Evolutionary conservation across 1,139 yeast species (phyloP), one percentile per base, ranked within the genome.

Genomic region (Barnettozyma hawaiiensis): DNA sequence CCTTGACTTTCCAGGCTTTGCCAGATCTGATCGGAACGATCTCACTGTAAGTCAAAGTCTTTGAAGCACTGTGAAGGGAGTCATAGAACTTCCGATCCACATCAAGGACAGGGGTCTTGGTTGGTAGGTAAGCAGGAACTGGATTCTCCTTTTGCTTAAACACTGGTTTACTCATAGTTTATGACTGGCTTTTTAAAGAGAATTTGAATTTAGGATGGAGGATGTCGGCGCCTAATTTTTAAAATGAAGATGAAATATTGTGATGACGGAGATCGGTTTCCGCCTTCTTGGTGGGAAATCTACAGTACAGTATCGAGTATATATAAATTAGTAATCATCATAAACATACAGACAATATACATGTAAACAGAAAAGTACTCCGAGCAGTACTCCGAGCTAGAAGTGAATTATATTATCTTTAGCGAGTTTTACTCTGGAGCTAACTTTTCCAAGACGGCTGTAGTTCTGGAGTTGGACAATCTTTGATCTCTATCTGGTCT

Each of bases 1-100:
- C 78, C 11, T 82, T 80, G 12, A 79, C 77, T 48, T 72, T 73
- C 64, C 81, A 75, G 0, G 84, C 81, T 42, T 73, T 66, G 3
- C 81, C 85, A 1, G 79, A 66, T 49, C 83, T 63, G 35, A 79
- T 77, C 31, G 71, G 71, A 5, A 73, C 68, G 39, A 52, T 58
- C 23, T 51, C 55, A 2, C 38, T 27, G 35, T 54, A 44, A 21
- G 45, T 45, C 34, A 54, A 31, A 28, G 51, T 46, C 42, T 8
- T 66, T 62, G 35, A 7, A 4, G 77, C 69, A 3, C 58, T 52
- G 35, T 76, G 75, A 44, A 78, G 70, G 11, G 57, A 50, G 40
- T 63, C 58, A 56, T 78, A 78, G 27, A 78, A 60, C 12, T 60
- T 57, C 43, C 70, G 66, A 57, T 78, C 68, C 9, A 79, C 80